Conservation (phyloP, 192 early-diverging fungal species). For the Coemansia sp. region DNA sequence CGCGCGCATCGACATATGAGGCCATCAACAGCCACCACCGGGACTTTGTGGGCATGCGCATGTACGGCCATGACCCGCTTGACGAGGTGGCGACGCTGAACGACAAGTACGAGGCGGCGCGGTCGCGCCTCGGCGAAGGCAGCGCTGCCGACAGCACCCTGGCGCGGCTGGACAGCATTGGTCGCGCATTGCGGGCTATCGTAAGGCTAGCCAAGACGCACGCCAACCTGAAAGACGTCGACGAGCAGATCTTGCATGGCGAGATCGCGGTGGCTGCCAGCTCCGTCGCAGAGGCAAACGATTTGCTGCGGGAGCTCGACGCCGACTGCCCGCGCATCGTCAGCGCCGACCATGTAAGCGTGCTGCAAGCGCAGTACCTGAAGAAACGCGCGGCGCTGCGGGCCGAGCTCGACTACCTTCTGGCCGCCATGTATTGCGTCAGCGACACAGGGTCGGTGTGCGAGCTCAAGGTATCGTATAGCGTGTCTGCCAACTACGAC, state of each 20-base stretch:
- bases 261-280: constrained; percentile 47
- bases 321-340: constrained; percentile 9
- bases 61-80: constrained; percentile 45
- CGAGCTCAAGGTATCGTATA: constrained; percentile 29
- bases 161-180: constrained; percentile 30
- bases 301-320: constrained; percentile 32
- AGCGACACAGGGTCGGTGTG: constrained; percentile 13
- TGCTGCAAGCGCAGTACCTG: constrained; percentile 27
- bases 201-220: constrained; percentile 45
- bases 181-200: constrained; percentile 18
- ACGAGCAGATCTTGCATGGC: constrained; percentile 46
- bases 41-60: constrained; percentile 30
- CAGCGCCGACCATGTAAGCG: constrained; percentile 3
- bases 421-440: constrained; percentile 26
- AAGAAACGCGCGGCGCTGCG: constrained; percentile 34
- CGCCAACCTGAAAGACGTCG: constrained; percentile 45
- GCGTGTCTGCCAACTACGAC: constrained; percentile 32
- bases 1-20: constrained; percentile 35
- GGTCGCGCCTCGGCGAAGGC: constrained; percentile 2
- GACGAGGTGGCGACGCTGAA: constrained; percentile 54
- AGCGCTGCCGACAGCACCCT: background rate
- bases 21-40: constrained; percentile 49
- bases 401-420: constrained; percentile 46
- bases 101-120: constrained; percentile 39
- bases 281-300: constrained; percentile 36